Evolutionary conservation across 208 protist genomes (phyloP).

Genomic region (Acanthamoeba quina): DNA sequence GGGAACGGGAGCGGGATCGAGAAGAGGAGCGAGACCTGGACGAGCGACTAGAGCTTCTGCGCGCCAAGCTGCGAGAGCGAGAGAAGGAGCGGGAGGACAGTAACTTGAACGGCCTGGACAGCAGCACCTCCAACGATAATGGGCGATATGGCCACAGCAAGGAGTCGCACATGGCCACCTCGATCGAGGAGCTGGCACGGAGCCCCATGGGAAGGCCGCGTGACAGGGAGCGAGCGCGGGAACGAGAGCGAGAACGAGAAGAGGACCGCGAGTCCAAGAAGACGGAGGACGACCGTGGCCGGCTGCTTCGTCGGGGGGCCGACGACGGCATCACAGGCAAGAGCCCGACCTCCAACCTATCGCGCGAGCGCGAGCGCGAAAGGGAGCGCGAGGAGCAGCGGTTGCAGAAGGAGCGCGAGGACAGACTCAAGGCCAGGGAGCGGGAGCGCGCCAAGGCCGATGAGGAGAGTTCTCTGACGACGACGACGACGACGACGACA

Average conservation of each 20-base stretch:
- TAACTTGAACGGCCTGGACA: not conserved
- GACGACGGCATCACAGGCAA: not conserved
- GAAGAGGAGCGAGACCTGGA: conserved; percentile 20
- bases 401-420: not conserved
- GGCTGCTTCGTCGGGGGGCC: not conserved
- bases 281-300: conserved; percentile 12
- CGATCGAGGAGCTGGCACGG: not conserved
- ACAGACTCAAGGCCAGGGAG: conserved; percentile 1
- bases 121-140: not conserved
- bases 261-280: conserved; percentile 1
- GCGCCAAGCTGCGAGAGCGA: conserved; percentile 33
- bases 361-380: not conserved
- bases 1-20: conserved; percentile 35
- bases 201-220: not conserved
- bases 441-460: conserved; percentile 25
- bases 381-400: conserved; percentile 16
- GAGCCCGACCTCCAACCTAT: not conserved
- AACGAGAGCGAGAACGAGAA: not conserved
- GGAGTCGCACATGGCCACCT: no score
- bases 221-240: not conserved
- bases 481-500: not conserved
- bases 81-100: conserved; percentile 47
- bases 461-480: not conserved
- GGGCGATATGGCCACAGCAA: not conserved
- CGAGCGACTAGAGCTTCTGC: not conserved